These are phyloP conservation scores for Xylaria acuta DNA, from an alignment of 495 filamentous ascomycete species.

Conservation along the genomic window DNA sequence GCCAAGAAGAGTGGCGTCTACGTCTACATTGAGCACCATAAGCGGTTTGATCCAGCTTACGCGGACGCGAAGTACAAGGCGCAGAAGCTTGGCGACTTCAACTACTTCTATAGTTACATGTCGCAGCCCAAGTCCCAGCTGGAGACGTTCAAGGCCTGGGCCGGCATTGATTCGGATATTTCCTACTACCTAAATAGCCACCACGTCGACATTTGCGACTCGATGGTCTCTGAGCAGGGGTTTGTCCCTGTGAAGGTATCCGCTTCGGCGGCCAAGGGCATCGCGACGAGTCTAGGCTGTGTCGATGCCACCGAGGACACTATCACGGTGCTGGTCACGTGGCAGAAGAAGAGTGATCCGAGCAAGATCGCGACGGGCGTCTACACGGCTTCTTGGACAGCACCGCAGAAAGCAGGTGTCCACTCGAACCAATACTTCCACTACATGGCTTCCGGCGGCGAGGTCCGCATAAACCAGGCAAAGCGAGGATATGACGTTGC, in stretches of 20 bases:
- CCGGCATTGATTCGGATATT: constrained; percentile 88
- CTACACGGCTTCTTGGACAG: constrained; percentile 94
- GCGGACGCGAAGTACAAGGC: constrained; percentile 82
- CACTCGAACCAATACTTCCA: constrained; percentile 97
- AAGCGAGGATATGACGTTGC: constrained; percentile 96
- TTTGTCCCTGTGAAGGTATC: constrained; percentile 81
- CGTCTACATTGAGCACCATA: constrained; percentile 96
- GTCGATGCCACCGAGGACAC: constrained; percentile 85
- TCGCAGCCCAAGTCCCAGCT: constrained; percentile 91
- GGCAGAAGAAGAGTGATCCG: constrained; percentile 73
- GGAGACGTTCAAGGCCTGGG: constrained; percentile 97
- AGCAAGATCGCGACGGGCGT: constrained; percentile 81
- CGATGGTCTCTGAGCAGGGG: constrained; percentile 75
- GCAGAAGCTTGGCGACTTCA: constrained; percentile 82
- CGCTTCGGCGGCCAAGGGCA: constrained; percentile 74
- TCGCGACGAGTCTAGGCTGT: constrained; percentile 76
- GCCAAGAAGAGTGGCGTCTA: constrained; percentile 79
- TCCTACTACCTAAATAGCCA: constrained; percentile 95
- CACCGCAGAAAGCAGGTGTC: constrained; percentile 87
- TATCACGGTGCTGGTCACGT: constrained; percentile 87
- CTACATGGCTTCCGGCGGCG: constrained; percentile 82
- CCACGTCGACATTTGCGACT: constrained; percentile 89
- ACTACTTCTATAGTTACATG: constrained; percentile 99
- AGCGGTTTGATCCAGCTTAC: constrained; percentile 93
- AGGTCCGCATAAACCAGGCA: constrained; percentile 89